phyloP scores from a whole-genome alignment of 306 rosid genomes.

The Macrotyloma uniflorum region DNA sequence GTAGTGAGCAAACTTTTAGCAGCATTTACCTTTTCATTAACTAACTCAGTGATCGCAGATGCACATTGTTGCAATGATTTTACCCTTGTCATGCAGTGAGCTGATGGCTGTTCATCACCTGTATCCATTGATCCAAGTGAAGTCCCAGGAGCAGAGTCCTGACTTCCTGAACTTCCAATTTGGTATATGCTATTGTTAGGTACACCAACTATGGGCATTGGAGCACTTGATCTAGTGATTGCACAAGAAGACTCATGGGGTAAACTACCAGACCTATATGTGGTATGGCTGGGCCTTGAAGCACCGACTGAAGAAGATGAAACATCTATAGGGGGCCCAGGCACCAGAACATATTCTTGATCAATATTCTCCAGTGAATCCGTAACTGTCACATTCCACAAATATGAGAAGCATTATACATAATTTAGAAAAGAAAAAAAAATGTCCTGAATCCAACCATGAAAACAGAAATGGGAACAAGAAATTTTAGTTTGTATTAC shows the following conservation, averaged over 20 bases:
- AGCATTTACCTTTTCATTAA: slow-evolving; percentile 72
- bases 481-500: slow-evolving; percentile 42
- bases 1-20: slow-evolving; percentile 10
- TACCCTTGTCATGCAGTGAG: slow-evolving; percentile 74
- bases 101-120: slow-evolving; percentile 87
- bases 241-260: slow-evolving; percentile 52
- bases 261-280: slow-evolving; percentile 57
- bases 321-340: slow-evolving; percentile 79
- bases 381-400: slow-evolving; percentile 55
- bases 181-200: slow-evolving; percentile 53
- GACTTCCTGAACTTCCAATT: slow-evolving; percentile 89
- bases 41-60: slow-evolving; percentile 74
- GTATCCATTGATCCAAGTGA: slow-evolving; percentile 82
- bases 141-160: slow-evolving; percentile 87
- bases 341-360: slow-evolving; percentile 97
- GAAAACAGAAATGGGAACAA: slow-evolving; percentile 32
- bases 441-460: slow-evolving; percentile 21
- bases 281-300: slow-evolving; percentile 65
- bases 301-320: slow-evolving; percentile 67
- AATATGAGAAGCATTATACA: slow-evolving; percentile 23
- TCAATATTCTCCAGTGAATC: slow-evolving; percentile 82
- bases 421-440: not conserved
- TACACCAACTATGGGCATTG: slow-evolving; percentile 75
- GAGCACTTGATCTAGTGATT: slow-evolving; percentile 64
- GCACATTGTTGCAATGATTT: slow-evolving; percentile 88